phyloP scores from a whole-genome alignment of 768 basidiomycete species.

The Naematelia encephala region DNA sequence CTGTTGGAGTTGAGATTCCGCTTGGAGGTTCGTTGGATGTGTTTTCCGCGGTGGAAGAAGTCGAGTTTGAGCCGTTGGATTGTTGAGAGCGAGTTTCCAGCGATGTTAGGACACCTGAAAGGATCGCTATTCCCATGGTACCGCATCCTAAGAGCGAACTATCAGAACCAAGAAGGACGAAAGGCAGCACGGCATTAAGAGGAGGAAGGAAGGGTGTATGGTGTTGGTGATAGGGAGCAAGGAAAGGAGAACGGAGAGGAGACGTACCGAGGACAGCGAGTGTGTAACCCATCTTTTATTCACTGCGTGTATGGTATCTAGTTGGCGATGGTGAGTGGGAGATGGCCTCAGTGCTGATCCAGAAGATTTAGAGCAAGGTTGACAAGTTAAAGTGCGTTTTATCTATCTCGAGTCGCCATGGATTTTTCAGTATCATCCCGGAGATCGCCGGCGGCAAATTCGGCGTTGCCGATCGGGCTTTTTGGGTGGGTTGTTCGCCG shows the following conservation, averaged over 20 bases:
- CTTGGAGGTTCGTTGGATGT: slow-evolving; percentile 49
- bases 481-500: too few species aligned
- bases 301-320: too few species aligned
- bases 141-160: slow-evolving; percentile 84
- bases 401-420: neutral
- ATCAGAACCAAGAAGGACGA: too few species aligned
- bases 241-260: slow-evolving; percentile 8
- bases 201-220: neutral
- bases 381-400: neutral
- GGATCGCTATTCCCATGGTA: slow-evolving; percentile 94
- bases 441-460: neutral
- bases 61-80: slow-evolving; percentile 30
- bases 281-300: slow-evolving; percentile 74
- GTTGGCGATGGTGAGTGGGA: too few species aligned
- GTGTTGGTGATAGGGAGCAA: slow-evolving; percentile 9
- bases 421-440: neutral
- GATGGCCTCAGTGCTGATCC: too few species aligned
- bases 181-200: too few species aligned
- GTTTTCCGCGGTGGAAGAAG: too few species aligned
- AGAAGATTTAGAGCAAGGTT: too few species aligned
- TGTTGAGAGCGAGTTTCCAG: slow-evolving; percentile 57
- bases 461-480: neutral
- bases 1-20: slow-evolving; percentile 67
- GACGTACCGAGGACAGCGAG: slow-evolving; percentile 74
- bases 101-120: slow-evolving; percentile 85